Evolutionary conservation across 768 basidiomycete species (phyloP).

Genomic region (Macrolepiota dolichaula): DNA sequence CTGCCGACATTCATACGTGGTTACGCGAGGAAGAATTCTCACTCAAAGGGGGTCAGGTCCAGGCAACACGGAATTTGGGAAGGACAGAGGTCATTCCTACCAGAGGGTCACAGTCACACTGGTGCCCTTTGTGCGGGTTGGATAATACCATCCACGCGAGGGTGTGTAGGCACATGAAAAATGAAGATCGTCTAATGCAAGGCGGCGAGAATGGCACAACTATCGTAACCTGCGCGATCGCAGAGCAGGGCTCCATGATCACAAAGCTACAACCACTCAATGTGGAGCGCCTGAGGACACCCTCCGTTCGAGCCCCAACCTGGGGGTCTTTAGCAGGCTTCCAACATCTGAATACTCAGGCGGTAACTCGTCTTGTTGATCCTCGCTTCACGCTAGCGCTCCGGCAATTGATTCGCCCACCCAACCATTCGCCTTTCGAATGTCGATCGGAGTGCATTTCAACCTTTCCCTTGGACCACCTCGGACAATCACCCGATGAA

Average conservation of each 20-base stretch:
- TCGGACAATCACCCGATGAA: constrained; percentile 23
- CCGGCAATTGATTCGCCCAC: constrained; percentile 13
- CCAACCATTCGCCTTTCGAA: constrained; percentile 5
- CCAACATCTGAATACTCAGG: not conserved
- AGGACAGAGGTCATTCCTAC: not conserved
- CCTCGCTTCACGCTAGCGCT: constrained; percentile 30
- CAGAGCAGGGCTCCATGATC: constrained; percentile 20
- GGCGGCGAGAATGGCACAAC: not conserved
- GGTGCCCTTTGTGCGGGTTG: constrained; percentile 9
- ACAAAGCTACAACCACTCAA: constrained; percentile 28
- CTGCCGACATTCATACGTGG: constrained; percentile 46
- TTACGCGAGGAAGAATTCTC: constrained; percentile 38
- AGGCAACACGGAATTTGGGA: constrained; percentile 1
- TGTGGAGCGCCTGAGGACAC: constrained; percentile 11
- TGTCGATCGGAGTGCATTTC: constrained; percentile 7
- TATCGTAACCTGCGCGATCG: constrained; percentile 19
- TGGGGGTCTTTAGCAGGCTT: not conserved
- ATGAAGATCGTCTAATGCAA: not conserved
- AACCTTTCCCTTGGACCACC: constrained; percentile 24
- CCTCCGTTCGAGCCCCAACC: not conserved
- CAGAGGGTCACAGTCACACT: not conserved
- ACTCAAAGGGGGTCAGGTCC: constrained; percentile 14
- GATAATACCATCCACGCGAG: not conserved
- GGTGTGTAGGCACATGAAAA: not conserved
- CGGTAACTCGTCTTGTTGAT: constrained; percentile 27